These are phyloP conservation scores for Heliamphora pulchella DNA, from an alignment of 179 eudicot species.

Conservation along the genomic window DNA sequence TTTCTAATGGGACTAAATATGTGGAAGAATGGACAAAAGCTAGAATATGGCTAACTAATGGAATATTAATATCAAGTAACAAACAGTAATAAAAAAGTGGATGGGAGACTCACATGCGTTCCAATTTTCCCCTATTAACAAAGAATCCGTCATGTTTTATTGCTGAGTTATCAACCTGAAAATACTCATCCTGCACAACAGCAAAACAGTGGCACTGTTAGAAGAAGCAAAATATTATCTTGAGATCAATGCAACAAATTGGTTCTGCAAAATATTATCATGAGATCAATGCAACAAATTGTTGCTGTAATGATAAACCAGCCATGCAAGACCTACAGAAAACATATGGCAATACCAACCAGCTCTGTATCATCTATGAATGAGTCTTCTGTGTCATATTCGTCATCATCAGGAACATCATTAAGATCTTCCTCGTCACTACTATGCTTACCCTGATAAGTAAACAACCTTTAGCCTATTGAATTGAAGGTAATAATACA, in stretches of 20 bases:
- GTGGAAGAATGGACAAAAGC: not conserved
- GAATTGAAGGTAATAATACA: not conserved
- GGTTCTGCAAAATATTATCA: not conserved
- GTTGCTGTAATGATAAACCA: conserved; percentile 11
- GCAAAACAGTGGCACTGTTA: conserved; percentile 9
- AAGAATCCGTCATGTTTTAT: conserved; percentile 96
- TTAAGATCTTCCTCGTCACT: conserved; percentile 88
- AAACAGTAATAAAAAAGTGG: conserved; percentile 9
- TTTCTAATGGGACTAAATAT: not conserved
- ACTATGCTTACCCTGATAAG: conserved; percentile 73
- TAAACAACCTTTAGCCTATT: conserved; percentile 7
- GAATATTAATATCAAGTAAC: not conserved
- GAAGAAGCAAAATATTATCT: not conserved
- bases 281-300: not conserved
- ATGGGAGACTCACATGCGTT: conserved; percentile 59
- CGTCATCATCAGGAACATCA: conserved; percentile 88
- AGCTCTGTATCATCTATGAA: conserved; percentile 91
- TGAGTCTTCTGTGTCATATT: conserved; percentile 96
- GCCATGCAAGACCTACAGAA: conserved; percentile 2
- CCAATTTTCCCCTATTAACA: conserved; percentile 82
- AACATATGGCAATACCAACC: conserved; percentile 45
- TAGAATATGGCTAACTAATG: conserved; percentile 18
- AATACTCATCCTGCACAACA: conserved; percentile 84
- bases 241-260: not conserved
- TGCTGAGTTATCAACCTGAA: conserved; percentile 93